These are phyloP conservation scores for Cunninghamia lanceolata DNA, from an alignment of 75 land plant genomes.

Conservation along the genomic window DNA sequence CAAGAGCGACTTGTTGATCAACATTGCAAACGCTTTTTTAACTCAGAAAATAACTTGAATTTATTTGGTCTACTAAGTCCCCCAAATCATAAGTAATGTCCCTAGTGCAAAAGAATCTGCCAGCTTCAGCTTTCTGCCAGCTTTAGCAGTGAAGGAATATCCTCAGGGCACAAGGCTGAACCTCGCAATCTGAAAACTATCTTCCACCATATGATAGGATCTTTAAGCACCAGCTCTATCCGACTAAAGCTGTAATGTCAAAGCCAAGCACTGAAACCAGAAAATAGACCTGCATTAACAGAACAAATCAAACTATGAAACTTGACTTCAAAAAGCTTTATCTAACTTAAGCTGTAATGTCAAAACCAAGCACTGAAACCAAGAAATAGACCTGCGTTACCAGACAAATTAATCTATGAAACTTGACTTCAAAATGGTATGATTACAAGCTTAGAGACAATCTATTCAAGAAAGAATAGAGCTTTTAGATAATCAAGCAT, in stretches of 20 bases:
- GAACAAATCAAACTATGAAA: too few relatives aligned
- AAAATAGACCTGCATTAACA: not conserved
- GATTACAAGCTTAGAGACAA: not conserved
- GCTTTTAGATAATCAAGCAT: not conserved
- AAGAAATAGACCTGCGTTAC: not conserved
- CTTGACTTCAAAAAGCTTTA: not conserved
- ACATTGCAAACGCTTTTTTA: not conserved
- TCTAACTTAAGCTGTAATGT: not conserved
- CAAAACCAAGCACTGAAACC: not conserved
- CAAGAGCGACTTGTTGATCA: slow-evolving; percentile 62
- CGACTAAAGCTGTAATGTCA: not conserved
- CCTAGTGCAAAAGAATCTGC: not conserved
- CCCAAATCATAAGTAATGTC: not conserved
- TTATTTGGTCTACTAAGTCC: not conserved
- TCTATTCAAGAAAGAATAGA: not conserved
- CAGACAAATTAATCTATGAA: not conserved
- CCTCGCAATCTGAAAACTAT: not conserved
- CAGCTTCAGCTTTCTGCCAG: not conserved
- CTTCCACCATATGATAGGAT: not conserved
- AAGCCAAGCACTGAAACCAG: not conserved
- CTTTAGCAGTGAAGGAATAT: not conserved
- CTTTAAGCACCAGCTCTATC: not conserved
- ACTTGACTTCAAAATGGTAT: not conserved
- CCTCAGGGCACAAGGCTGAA: not conserved
- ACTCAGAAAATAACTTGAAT: slow-evolving; percentile 24